Conservation (phyloP, 148 eudicot species). For the Rhododendron ferrugineum region DNA sequence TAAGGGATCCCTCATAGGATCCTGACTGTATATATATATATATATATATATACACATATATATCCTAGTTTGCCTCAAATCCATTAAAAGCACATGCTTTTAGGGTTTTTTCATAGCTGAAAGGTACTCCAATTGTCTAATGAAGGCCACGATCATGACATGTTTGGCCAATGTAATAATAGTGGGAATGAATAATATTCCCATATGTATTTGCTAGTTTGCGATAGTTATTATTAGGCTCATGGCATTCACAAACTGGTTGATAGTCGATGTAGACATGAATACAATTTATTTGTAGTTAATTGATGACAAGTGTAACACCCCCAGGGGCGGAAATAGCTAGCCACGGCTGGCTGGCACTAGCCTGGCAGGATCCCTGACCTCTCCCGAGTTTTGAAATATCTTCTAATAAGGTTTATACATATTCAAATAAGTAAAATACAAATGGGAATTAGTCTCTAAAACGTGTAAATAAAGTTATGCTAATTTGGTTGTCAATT, state of each 20-base stretch:
- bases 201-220: neutral
- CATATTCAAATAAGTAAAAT: neutral
- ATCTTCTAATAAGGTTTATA: neutral
- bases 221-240: neutral
- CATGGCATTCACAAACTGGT: neutral
- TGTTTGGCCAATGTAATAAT: no score
- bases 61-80: no score
- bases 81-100: no score
- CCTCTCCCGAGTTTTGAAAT: neutral
- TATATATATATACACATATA: no score
- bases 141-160: neutral
- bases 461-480: no score
- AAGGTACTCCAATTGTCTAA: neutral
- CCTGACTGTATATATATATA: no score
- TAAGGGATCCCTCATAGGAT: no score
- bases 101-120: neutral
- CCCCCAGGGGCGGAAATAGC: neutral
- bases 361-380: neutral
- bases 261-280: neutral
- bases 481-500: no score
- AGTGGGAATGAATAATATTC: no score
- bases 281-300: no score
- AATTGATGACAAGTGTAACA: neutral
- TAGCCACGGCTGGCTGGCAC: neutral
- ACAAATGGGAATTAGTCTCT: no score